Percentiles rank a stretch among this genome's conserved stretches.
Conservation (phyloP, 2,329 filamentous ascomycete genomes). For the Neopestalotiopsis sp. region DNA sequence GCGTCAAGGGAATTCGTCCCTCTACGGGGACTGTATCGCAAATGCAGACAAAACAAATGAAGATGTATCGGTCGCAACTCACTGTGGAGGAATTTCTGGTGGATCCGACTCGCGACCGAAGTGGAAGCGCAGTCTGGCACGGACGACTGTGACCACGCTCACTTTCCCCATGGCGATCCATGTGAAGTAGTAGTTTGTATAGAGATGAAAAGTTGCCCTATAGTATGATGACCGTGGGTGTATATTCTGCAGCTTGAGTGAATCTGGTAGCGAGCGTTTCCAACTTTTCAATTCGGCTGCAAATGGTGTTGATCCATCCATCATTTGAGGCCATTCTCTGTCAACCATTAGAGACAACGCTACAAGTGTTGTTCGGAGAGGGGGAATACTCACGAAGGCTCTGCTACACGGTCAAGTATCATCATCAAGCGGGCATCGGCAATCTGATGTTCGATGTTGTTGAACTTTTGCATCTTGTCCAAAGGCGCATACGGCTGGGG, state of each 20-base stretch:
- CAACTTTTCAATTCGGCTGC: constrained; percentile 35
- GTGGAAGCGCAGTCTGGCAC: constrained; percentile 28
- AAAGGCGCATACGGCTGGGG: constrained; percentile 23
- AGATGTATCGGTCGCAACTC: neutral
- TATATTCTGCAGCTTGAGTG: constrained; percentile 34
- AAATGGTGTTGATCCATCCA: neutral
- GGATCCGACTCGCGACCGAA: constrained; percentile 19
- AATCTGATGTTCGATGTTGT: constrained; percentile 39
- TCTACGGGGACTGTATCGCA: too few species aligned
- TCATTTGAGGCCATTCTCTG: constrained; percentile 11
- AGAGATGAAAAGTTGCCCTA: constrained; percentile 39
- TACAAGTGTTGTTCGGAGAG: neutral
- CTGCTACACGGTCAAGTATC: constrained; percentile 36
- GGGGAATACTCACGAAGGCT: constrained; percentile 25
- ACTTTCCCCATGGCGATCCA: constrained; percentile 43
- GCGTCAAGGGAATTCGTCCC: too few species aligned
- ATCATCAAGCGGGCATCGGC: constrained; percentile 34
- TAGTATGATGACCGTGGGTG: constrained; percentile 33
- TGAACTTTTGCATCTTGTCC: constrained; percentile 33
- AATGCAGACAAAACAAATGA: too few species aligned
- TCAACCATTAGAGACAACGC: too few species aligned
- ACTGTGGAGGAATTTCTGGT: constrained; percentile 16
- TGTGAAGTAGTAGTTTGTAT: constrained; percentile 42
- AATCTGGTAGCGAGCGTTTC: constrained; percentile 34
- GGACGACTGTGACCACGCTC: constrained; percentile 36